phyloP scores from a whole-genome alignment of 805 yeast species.

The Candida dendrica region DNA sequence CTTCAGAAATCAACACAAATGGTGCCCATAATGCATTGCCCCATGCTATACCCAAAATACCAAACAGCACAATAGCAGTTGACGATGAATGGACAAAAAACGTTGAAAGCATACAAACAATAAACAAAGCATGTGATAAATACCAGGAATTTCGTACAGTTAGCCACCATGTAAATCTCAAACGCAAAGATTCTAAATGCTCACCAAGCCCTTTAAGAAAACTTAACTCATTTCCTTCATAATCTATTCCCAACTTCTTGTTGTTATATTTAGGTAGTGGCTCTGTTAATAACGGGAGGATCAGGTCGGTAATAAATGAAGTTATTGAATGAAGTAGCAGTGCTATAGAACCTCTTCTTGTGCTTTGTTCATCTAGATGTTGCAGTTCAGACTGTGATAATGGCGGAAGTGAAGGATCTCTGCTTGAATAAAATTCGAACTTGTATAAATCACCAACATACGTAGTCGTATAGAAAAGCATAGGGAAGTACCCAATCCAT shows the following conservation, averaged over 20 bases:
- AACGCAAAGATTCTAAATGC: slow-evolving; percentile 7
- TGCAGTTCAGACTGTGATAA: slow-evolving; percentile 30
- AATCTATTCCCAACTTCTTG: slow-evolving; percentile 1
- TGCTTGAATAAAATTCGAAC: slow-evolving; percentile 25
- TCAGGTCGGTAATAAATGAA: slow-evolving; percentile 35
- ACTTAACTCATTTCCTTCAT: slow-evolving; percentile 1
- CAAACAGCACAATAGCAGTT: slow-evolving; percentile 42
- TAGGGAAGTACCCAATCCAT: slow-evolving; percentile 64
- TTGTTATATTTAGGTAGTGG: slow-evolving; percentile 16
- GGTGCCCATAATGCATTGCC: slow-evolving; percentile 65
- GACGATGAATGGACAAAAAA: slow-evolving; percentile 34
- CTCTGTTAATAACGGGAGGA: slow-evolving; percentile 37
- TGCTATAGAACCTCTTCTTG: slow-evolving; percentile 46
- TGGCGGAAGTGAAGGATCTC: slow-evolving; percentile 27
- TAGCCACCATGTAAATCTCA: slow-evolving; percentile 11
- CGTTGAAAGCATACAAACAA: slow-evolving; percentile 39
- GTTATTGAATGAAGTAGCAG: slow-evolving; percentile 41
- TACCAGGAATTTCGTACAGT: slow-evolving; percentile 42
- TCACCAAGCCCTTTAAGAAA: slow-evolving; percentile 1
- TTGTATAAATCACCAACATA: slow-evolving; percentile 55
- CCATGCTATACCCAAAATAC: slow-evolving; percentile 54
- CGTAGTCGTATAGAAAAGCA: slow-evolving; percentile 58
- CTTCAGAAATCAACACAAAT: slow-evolving; percentile 53
- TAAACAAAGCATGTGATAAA: slow-evolving; percentile 41
- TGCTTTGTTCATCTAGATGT: slow-evolving; percentile 36